phyloP scores from a whole-genome alignment of 257 asterid genomes.

The Capsicum pubescens region DNA sequence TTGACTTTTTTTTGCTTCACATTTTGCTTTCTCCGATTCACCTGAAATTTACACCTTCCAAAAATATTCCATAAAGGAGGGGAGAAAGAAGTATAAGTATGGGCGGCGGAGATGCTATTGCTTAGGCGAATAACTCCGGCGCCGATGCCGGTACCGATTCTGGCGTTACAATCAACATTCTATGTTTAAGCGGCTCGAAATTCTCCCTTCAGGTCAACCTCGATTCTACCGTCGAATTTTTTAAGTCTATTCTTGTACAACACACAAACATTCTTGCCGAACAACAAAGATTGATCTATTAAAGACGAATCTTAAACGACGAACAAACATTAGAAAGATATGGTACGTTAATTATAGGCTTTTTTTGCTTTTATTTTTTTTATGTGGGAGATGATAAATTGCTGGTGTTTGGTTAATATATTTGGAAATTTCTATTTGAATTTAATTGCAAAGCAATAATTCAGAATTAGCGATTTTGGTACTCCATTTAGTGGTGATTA shows the following conservation, averaged over 20 bases:
- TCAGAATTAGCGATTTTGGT: not conserved
- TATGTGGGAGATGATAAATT: not conserved
- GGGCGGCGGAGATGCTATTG: not conserved
- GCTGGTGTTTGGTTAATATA: not conserved
- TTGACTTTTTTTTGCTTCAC: not conserved
- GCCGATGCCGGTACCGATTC: conserved; percentile 17
- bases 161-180: conserved; percentile 49
- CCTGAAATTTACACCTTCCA: no score
- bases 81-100: not conserved
- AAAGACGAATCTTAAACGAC: conserved; percentile 68
- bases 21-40: not conserved
- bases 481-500: not conserved
- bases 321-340: conserved; percentile 61
- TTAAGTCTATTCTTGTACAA: conserved; percentile 53
- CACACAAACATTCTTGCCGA: conserved; percentile 51
- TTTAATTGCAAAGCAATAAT: not conserved
- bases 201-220: conserved; percentile 49
- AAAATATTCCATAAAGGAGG: no score
- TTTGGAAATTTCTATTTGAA: no score
- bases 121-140: not conserved
- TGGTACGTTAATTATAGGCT: conserved; percentile 38
- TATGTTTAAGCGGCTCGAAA: conserved; percentile 55
- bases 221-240: conserved; percentile 52
- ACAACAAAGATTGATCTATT: conserved; percentile 65
- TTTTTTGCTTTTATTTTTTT: not conserved